phyloP scores from a whole-genome alignment of 2,329 filamentous ascomycete genomes.

The Tolypocladium endophyticum region DNA sequence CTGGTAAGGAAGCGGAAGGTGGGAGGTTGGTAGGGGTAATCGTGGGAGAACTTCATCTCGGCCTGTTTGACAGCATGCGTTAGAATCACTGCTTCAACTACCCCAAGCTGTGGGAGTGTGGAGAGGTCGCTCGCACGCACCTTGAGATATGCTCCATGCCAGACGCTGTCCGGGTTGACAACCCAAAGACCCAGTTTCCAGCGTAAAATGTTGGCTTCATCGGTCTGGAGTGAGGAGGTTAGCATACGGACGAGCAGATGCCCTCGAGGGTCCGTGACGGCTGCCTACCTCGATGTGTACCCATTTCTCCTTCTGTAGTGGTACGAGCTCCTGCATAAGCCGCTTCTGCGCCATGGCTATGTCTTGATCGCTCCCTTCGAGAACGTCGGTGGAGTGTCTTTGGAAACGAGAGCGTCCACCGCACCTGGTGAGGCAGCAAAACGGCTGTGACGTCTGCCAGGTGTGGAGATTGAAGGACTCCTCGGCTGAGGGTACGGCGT shows the following conservation, averaged over 20 bases:
- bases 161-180: conserved; percentile 82
- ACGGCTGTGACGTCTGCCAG: not conserved
- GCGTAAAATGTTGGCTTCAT: conserved; percentile 72
- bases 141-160: conserved; percentile 87
- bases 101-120: not conserved
- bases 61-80: conserved; percentile 33
- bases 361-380: not conserved
- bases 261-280: not conserved
- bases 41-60: conserved; percentile 74
- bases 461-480: not conserved
- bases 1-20: conserved; percentile 71
- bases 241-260: not conserved
- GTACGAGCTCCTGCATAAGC: conserved; percentile 79
- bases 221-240: conserved; percentile 37
- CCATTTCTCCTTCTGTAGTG: conserved; percentile 83
- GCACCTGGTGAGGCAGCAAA: not conserved
- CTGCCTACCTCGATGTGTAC: conserved; percentile 69
- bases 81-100: not conserved
- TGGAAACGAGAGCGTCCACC: not conserved
- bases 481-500: not conserved
- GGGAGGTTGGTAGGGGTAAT: conserved; percentile 85
- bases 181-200: conserved; percentile 89
- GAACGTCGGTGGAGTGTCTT: not conserved
- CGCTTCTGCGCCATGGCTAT: conserved; percentile 52
- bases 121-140: conserved; percentile 20